These are phyloP conservation scores for Closterium sp. DNA, from an alignment of 139 green algal genomes.

Conservation along the genomic window DNA sequence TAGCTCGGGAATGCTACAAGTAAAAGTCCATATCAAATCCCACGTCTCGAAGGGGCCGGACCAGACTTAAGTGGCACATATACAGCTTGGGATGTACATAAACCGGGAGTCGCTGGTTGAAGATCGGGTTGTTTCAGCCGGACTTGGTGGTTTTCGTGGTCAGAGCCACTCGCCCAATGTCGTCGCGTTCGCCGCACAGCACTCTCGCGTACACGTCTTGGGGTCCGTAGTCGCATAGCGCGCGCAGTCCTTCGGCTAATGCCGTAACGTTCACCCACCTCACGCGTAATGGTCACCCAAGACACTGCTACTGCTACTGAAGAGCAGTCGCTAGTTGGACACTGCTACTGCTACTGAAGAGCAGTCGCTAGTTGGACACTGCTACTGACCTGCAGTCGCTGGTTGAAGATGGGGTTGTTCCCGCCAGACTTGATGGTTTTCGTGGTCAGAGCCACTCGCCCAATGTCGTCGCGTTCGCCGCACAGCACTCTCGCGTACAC, in stretches of 20 bases:
- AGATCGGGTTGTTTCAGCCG: slow-evolving; percentile 14
- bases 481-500: slow-evolving; percentile 32
- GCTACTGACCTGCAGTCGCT: slow-evolving; percentile 32
- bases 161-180: slow-evolving; percentile 6
- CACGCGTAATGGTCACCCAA: no score
- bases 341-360: no score
- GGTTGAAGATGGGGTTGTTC: slow-evolving; percentile 31
- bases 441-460: slow-evolving; percentile 19
- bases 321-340: no score
- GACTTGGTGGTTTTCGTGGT: slow-evolving; percentile 4
- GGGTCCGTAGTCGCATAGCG: slow-evolving; percentile 16
- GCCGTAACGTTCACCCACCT: no score
- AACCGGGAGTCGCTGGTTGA: slow-evolving; percentile 39
- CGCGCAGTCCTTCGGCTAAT: slow-evolving; percentile 11
- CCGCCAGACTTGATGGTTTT: slow-evolving; percentile 2
- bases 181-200: slow-evolving; percentile 3
- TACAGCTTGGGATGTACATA: no score
- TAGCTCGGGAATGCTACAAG: no score
- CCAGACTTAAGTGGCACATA: no score
- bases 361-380: no score
- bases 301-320: no score
- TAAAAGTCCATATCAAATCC: no score
- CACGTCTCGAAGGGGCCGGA: no score
- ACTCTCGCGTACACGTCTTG: slow-evolving; percentile 34
- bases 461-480: background rate